phyloP scores from a whole-genome alignment of 352 stramenopile genomes.

The Phytophthora multivora region DNA sequence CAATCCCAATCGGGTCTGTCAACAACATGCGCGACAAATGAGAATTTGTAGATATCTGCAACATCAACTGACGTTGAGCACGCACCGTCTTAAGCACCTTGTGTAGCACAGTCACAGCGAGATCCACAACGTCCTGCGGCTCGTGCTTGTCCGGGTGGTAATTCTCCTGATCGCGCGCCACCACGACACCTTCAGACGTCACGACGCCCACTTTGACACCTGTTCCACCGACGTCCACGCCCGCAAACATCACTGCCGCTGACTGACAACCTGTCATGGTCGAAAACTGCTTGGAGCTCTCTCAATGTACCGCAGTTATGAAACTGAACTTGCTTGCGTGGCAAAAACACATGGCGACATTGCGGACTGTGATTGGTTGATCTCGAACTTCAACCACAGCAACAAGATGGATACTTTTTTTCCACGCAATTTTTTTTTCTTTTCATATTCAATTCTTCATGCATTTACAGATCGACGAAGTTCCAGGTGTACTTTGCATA shows the following conservation, averaged over 20 bases:
- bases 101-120: slow-evolving; percentile 47
- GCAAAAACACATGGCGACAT: neutral
- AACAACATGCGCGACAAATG: slow-evolving; percentile 5
- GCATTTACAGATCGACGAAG: slow-evolving; percentile 46
- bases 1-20: slow-evolving; percentile 35
- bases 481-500: slow-evolving; percentile 68
- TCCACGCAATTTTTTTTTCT: neutral
- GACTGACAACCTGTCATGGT: too few relatives aligned
- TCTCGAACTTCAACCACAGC: neutral
- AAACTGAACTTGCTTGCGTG: neutral
- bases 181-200: slow-evolving; percentile 44
- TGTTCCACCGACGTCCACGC: slow-evolving; percentile 77
- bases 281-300: neutral
- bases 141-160: slow-evolving; percentile 45
- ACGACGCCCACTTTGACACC: slow-evolving; percentile 81
- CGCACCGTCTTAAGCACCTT: slow-evolving; percentile 50
- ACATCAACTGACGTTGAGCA: neutral
- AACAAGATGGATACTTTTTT: too few relatives aligned
- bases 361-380: slow-evolving; percentile 16
- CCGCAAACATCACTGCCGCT: slow-evolving; percentile 45
- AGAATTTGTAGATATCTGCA: neutral
- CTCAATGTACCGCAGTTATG: slow-evolving; percentile 7
- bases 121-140: slow-evolving; percentile 55
- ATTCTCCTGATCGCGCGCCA: slow-evolving; percentile 52
- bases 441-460: neutral